phyloP scores from a whole-genome alignment of 495 filamentous ascomycete genomes.

The Oleoguttula mirabilis region DNA sequence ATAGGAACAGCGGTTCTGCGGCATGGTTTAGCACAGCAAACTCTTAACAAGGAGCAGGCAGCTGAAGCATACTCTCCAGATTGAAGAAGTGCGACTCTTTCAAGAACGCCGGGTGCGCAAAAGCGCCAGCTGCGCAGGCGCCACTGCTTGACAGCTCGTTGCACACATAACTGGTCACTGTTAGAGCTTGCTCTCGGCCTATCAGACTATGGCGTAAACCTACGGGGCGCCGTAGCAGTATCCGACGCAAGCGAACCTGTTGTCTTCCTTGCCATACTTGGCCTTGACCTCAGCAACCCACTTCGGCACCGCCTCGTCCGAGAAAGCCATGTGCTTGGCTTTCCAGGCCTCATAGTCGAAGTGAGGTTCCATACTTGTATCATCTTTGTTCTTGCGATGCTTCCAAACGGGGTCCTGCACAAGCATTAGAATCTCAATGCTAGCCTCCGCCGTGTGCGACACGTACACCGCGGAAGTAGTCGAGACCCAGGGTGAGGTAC shows the following conservation, averaged over 20 bases:
- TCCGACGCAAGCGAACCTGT: slow-evolving; percentile 30
- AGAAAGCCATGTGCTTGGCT: slow-evolving; percentile 29
- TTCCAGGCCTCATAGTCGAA: slow-evolving; percentile 36
- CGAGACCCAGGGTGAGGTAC: slow-evolving; percentile 30
- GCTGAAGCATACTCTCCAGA: slow-evolving; percentile 13
- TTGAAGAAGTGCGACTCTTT: slow-evolving; percentile 30
- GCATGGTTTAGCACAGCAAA: background rate
- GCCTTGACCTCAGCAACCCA: slow-evolving; percentile 27
- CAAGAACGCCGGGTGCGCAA: slow-evolving; percentile 33
- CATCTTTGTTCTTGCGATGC: slow-evolving; percentile 28
- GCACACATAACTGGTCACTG: slow-evolving; percentile 23
- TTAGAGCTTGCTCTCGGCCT: background rate
- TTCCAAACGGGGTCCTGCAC: slow-evolving; percentile 31
- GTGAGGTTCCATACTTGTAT: slow-evolving; percentile 26
- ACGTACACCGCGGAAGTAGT: slow-evolving; percentile 31
- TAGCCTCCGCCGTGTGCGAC: too few relatives aligned
- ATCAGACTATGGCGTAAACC: slow-evolving; percentile 17
- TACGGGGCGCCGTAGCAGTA: slow-evolving; percentile 35
- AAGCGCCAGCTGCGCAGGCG: slow-evolving; percentile 28
- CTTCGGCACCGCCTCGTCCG: slow-evolving; percentile 25
- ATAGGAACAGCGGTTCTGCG: slow-evolving; percentile 18
- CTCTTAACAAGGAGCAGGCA: background rate
- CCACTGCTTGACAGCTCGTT: slow-evolving; percentile 22
- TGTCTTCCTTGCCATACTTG: slow-evolving; percentile 25
- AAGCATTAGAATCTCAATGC: background rate